These are phyloP conservation scores for Lentinula aciculospora DNA, from an alignment of 768 basidiomycete species.

Conservation along the genomic window DNA sequence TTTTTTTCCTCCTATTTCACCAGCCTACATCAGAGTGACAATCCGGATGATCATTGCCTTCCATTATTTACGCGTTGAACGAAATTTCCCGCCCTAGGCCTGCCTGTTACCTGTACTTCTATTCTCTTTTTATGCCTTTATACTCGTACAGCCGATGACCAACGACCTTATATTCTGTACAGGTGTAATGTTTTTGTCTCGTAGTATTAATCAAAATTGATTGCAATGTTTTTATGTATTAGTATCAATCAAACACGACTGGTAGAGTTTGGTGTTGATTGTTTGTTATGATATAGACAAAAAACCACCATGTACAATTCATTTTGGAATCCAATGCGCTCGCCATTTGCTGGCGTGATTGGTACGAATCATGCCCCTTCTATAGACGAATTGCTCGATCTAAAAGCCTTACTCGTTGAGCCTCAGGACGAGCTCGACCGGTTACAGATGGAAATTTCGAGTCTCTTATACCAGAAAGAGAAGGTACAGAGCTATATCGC, in stretches of 20 bases:
- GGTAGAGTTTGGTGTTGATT: no score
- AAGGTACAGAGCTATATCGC: slow-evolving; percentile 5
- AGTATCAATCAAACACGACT: no score
- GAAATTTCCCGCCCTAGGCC: neutral
- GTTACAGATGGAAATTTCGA: neutral
- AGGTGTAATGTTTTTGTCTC: neutral
- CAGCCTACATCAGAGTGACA: neutral
- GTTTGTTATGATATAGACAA: no score
- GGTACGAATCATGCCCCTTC: slow-evolving; percentile 4
- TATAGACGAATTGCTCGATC: neutral
- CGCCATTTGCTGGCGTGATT: neutral
- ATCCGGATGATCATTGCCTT: neutral
- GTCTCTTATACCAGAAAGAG: neutral
- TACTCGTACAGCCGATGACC: neutral
- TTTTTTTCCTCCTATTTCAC: neutral
- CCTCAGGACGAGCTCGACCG: neutral
- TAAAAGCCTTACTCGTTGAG: neutral
- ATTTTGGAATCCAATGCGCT: neutral
- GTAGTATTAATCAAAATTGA: no score
- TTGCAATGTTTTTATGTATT: no score
- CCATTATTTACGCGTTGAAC: neutral
- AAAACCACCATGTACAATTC: neutral
- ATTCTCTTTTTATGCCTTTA: neutral
- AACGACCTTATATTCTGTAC: neutral
- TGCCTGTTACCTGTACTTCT: neutral